Evolutionary conservation across 2,329 filamentous ascomycete species (phyloP).

Genomic region (Sphaerulina vaccinii): DNA sequence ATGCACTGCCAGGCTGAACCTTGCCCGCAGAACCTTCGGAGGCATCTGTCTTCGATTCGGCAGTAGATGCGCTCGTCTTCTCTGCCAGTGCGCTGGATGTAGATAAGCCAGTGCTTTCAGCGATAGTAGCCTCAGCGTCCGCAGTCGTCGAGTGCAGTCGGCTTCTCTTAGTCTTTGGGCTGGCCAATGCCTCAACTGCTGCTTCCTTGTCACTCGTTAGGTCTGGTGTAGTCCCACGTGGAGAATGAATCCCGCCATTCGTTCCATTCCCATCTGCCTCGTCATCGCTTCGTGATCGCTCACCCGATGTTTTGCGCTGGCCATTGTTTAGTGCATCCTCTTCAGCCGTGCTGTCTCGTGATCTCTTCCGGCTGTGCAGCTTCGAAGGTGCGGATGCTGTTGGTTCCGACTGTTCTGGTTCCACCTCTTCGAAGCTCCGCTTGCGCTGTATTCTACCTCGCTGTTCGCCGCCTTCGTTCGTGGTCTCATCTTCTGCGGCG

Average conservation of each 20-base stretch:
- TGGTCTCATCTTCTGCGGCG: slow-evolving; percentile 28
- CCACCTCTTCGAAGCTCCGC: slow-evolving; percentile 48
- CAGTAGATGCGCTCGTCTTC: slow-evolving; percentile 19
- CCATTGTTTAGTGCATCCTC: slow-evolving; percentile 36
- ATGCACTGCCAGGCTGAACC: slow-evolving; percentile 39
- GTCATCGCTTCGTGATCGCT: slow-evolving; percentile 31
- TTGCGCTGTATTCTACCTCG: slow-evolving; percentile 42
- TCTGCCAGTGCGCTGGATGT: slow-evolving; percentile 5
- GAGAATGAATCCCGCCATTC: slow-evolving; percentile 29
- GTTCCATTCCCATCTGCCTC: slow-evolving; percentile 28
- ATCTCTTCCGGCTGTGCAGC: slow-evolving; percentile 48
- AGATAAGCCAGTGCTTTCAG: slow-evolving; percentile 6
- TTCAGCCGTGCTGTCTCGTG: slow-evolving; percentile 44
- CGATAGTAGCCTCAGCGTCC: slow-evolving; percentile 19
- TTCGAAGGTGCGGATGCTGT: slow-evolving; percentile 38
- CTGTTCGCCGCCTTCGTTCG: slow-evolving; percentile 18
- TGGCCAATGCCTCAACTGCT: slow-evolving; percentile 34
- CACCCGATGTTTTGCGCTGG: slow-evolving; percentile 34
- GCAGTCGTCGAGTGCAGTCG: slow-evolving; percentile 38
- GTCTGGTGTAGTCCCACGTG: slow-evolving; percentile 27
- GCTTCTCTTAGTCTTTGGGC: slow-evolving; percentile 52
- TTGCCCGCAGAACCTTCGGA: slow-evolving; percentile 25
- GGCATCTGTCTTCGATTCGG: slow-evolving; percentile 18
- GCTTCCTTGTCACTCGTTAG: slow-evolving; percentile 15
- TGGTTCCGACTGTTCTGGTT: slow-evolving; percentile 38